Conservation (phyloP, 768 basidiomycete species). For the Nidularia pulvinata region DNA sequence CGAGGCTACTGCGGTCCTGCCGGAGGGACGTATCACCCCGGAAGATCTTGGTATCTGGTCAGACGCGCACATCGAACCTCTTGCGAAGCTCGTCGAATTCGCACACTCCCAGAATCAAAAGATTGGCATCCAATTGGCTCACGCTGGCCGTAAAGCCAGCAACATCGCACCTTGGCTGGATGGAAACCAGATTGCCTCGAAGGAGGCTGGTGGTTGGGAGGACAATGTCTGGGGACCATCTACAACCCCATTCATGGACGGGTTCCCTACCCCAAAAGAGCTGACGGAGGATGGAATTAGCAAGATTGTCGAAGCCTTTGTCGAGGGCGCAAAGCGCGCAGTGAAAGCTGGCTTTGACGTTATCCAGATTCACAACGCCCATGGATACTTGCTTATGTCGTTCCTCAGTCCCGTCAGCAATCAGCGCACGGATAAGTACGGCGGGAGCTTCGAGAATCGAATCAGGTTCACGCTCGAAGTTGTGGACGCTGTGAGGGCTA, state of each 20-base stretch:
- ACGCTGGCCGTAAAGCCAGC: conserved; percentile 59
- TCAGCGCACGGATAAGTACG: conserved; percentile 31
- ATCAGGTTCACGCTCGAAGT: conserved; percentile 61
- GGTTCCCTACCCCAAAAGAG: conserved; percentile 53
- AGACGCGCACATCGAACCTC: conserved; percentile 34
- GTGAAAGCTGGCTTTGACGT: conserved; percentile 60
- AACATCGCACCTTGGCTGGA: conserved; percentile 51
- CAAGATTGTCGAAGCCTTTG: conserved; percentile 56
- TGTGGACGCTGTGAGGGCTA: conserved; percentile 59
- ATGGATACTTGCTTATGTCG: conserved; percentile 57
- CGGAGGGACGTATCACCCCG: conserved; percentile 60
- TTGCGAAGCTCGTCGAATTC: conserved; percentile 30
- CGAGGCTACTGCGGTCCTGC: conserved; percentile 61
- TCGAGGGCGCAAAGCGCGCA: conserved; percentile 46
- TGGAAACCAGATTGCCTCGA: conserved; percentile 5
- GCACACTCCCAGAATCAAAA: conserved; percentile 53
- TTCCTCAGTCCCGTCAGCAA: conserved; percentile 65
- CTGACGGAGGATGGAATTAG: conserved; percentile 59
- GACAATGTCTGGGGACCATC: conserved; percentile 60
- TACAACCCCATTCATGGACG: conserved; percentile 36
- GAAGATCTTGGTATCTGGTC: conserved; percentile 63
- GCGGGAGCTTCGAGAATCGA: conserved; percentile 73
- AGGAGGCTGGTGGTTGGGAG: conserved; percentile 16
- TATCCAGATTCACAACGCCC: conserved; percentile 64
- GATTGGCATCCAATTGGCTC: conserved; percentile 59